A percentile compares a stretch with the other conserved stretches of the same genome.
These are phyloP conservation scores for Ceratocystis papillata DNA, from an alignment of 2,329 filamentous ascomycete species.

Conservation along the genomic window DNA sequence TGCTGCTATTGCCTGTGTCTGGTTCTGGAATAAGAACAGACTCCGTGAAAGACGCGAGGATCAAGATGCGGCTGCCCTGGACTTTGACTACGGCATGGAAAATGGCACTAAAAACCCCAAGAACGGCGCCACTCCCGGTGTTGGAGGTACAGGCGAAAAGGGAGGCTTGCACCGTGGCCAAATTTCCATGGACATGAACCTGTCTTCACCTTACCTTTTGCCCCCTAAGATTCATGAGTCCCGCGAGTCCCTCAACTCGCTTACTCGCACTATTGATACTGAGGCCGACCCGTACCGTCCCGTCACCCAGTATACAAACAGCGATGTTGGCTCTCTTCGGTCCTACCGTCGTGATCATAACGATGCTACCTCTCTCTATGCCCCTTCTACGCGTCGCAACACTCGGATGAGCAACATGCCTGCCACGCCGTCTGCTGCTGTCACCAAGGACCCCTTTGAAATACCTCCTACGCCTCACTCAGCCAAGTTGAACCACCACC, in stretches of 20 bases:
- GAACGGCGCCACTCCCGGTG: slow-evolving; percentile 28
- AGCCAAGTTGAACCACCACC: slow-evolving; percentile 6
- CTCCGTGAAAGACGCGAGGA: slow-evolving; percentile 67
- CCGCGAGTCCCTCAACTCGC: slow-evolving; percentile 72
- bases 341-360: slow-evolving; percentile 37
- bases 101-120: slow-evolving; percentile 35
- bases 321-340: slow-evolving; percentile 46
- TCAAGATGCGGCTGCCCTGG: slow-evolving; percentile 73
- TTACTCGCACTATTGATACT: slow-evolving; percentile 63
- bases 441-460: slow-evolving; percentile 22
- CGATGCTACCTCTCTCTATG: slow-evolving; percentile 38
- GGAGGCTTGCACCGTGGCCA: slow-evolving; percentile 40
- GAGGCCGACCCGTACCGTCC: slow-evolving; percentile 77
- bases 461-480: slow-evolving; percentile 20
- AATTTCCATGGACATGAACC: slow-evolving; percentile 61
- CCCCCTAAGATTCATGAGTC: slow-evolving; percentile 70
- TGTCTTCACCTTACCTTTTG: slow-evolving; percentile 84
- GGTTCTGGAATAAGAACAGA: slow-evolving; percentile 68
- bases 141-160: slow-evolving; percentile 39
- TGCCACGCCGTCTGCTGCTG: slow-evolving; percentile 30
- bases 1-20: slow-evolving; percentile 56
- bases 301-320: slow-evolving; percentile 45
- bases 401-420: slow-evolving; percentile 37
- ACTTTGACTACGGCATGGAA: slow-evolving; percentile 80
- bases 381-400: slow-evolving; percentile 34